These are phyloP conservation scores for Trypanosoma lewisi DNA, from an alignment of 208 protist genomes.

Conservation along the genomic window DNA sequence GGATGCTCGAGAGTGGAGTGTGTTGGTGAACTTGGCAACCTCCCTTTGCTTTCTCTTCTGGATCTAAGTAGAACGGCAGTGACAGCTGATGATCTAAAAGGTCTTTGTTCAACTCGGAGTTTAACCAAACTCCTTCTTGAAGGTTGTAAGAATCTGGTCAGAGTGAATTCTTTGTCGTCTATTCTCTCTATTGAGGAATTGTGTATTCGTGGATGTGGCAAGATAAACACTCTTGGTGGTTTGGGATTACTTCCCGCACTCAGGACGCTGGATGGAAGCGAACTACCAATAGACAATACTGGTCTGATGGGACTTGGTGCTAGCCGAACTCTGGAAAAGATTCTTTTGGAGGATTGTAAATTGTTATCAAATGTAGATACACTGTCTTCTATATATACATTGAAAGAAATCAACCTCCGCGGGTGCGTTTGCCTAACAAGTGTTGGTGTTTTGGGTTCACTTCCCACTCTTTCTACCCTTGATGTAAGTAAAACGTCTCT, in stretches of 20 bases:
- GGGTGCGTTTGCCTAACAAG: not conserved
- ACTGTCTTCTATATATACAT: constrained; percentile 4
- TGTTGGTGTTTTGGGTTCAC: constrained; percentile 1
- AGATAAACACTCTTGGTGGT: not conserved
- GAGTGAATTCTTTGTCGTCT: not conserved
- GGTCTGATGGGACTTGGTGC: not conserved
- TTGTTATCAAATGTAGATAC: not conserved
- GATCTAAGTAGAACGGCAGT: not conserved
- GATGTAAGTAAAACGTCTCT: constrained; percentile 4
- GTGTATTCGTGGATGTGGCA: not conserved
- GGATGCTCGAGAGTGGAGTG: not conserved
- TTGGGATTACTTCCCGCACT: constrained; percentile 8
- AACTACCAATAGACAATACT: constrained; percentile 1
- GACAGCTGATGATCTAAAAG: not conserved
- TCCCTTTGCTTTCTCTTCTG: not conserved
- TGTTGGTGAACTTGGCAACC: not conserved
- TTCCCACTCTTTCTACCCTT: not conserved
- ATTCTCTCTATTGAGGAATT: constrained; percentile 4
- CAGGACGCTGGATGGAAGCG: not conserved
- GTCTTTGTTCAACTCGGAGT: not conserved
- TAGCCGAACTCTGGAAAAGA: not conserved
- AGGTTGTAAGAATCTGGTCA: not conserved
- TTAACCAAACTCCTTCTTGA: not conserved
- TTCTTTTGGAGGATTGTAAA: constrained; percentile 2
- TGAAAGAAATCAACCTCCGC: not conserved